A percentile compares a stretch with the other conserved stretches of the same genome.
These are phyloP conservation scores for Linnemannia elongata DNA, from an alignment of 192 early-diverging fungal species.

Conservation along the genomic window DNA sequence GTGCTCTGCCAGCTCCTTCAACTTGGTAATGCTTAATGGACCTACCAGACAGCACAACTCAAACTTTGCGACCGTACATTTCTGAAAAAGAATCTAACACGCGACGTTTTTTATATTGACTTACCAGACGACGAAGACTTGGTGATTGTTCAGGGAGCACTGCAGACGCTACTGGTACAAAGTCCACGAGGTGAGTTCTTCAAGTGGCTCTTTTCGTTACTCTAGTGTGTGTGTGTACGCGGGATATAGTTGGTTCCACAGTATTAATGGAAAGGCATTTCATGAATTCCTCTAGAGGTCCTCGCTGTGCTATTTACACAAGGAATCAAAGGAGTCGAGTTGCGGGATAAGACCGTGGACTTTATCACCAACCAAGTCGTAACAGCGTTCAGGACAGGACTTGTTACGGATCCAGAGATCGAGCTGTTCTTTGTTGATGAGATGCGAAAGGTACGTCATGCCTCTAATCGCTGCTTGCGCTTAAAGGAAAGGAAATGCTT, in stretches of 20 bases:
- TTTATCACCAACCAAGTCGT: slow-evolving; percentile 51
- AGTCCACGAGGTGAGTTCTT: slow-evolving; percentile 35
- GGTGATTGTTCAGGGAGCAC: slow-evolving; percentile 34
- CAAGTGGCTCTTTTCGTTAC: not conserved
- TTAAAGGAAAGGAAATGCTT: not conserved
- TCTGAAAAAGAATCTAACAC: not conserved
- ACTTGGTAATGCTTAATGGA: slow-evolving; percentile 24
- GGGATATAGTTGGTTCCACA: no score
- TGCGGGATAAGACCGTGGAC: slow-evolving; percentile 27
- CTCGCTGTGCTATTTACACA: slow-evolving; percentile 46
- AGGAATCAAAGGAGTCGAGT: slow-evolving; percentile 44
- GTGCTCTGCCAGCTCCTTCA: slow-evolving; percentile 57
- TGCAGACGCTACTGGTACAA: slow-evolving; percentile 42
- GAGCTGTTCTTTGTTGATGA: slow-evolving; percentile 44
- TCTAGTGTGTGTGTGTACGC: not conserved
- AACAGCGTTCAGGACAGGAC: slow-evolving; percentile 4
- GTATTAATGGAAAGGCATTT: no score
- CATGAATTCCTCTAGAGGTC: slow-evolving; percentile 26
- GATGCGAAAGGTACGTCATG: slow-evolving; percentile 33
- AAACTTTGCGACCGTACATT: not conserved
- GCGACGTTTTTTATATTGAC: not conserved
- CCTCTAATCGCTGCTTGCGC: not conserved
- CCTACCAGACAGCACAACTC: not conserved
- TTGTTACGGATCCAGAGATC: slow-evolving; percentile 42
- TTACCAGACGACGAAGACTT: slow-evolving; percentile 47